Base-by-base conservation (phyloP, 2,329 filamentous ascomycete genomes). In the Zymoseptoria crescenta region DNA sequence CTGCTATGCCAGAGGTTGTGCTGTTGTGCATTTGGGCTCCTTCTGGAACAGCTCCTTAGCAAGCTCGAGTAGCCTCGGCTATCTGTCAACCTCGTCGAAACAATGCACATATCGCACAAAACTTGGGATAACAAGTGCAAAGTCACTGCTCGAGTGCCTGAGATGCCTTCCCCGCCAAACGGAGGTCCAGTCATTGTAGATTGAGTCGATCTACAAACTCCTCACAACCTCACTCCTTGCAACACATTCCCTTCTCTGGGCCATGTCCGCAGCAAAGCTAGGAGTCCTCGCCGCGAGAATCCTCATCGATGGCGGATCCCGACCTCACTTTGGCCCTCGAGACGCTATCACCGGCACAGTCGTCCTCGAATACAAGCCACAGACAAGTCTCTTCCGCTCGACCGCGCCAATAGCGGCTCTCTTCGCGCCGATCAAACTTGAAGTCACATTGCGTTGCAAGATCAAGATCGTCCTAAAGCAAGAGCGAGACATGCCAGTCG, bases 391-490 rank as follows among this genome's bases (percentile, higher is more conserved):
- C 6, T 59, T 65, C 49, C 57, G 54, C 52, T 62, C 59, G 41
- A 57, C 59, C 24, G 55, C 58, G n/a, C 53, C 52, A 13, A 64
- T 62, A 9, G 62, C 64, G 16, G 57, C 56, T 19, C 57, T 65
- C 7, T 65, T 64, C 45, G 64, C 60, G 21, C 64, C 64, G 3
- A 30, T 65, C 9, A 54, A 52, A 48, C 55, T 64, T 6, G 49
- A 56, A 27, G 52, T 61, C 4, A 35, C 59, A 3, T 54, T 65
- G 24, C 52, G 49, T 27, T 61, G 60, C 10, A 57, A 57, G 16
- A 52, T 61, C 41, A 57, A 56, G 24, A 57, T 64, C 52, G 56
- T 56, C 16, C 54, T 64, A 27, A 52, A 60, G 13, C 58, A 59
- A 28, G 62, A 61, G 24, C 51, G 59, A 48, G 57, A 60, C 13